A percentile compares a stretch with the other conserved stretches of the same genome.
Evolutionary conservation across 768 basidiomycete genomes (phyloP).

Genomic region (Tricholoma bakamatsutake): DNA sequence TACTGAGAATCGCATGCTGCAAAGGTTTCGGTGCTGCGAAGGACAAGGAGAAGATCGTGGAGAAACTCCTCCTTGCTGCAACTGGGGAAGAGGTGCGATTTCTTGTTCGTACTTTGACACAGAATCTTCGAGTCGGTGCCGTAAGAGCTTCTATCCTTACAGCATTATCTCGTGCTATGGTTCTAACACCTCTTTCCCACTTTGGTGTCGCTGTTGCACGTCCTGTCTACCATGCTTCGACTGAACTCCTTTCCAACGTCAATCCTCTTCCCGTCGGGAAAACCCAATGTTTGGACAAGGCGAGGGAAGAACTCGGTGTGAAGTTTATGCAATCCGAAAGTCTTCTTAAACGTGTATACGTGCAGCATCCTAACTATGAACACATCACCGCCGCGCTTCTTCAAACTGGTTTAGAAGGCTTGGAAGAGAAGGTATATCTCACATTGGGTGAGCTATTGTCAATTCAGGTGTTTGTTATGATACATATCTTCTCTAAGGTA

Average conservation of each 20-base stretch:
- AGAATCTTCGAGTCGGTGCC: slow-evolving; percentile 83
- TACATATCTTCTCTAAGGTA: slow-evolving; percentile 34
- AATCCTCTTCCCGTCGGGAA: slow-evolving; percentile 12
- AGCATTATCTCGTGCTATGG: slow-evolving; percentile 74
- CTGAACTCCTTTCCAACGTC: slow-evolving; percentile 23
- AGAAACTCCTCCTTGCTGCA: slow-evolving; percentile 78
- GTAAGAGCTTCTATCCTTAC: slow-evolving; percentile 78
- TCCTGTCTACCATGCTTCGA: slow-evolving; percentile 19
- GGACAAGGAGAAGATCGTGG: slow-evolving; percentile 71
- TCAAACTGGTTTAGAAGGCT: slow-evolving; percentile 51
- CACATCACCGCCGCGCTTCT: slow-evolving; percentile 60
- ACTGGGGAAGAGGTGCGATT: slow-evolving; percentile 86
- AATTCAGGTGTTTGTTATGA: background rate
- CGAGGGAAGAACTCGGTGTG: slow-evolving; percentile 29
- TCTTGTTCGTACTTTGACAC: slow-evolving; percentile 66
- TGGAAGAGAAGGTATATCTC: slow-evolving; percentile 57
- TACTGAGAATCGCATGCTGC: slow-evolving; percentile 59
- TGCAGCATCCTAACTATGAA: slow-evolving; percentile 72
- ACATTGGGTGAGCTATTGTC: slow-evolving; percentile 51
- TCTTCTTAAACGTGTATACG: slow-evolving; percentile 65
- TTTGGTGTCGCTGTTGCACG: slow-evolving; percentile 11
- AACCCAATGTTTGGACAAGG: slow-evolving; percentile 20
- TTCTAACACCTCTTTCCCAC: slow-evolving; percentile 43
- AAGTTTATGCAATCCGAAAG: slow-evolving; percentile 55
- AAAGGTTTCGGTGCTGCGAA: slow-evolving; percentile 75